A percentile compares a stretch with the other conserved stretches of the same genome.
phyloP scores from a whole-genome alignment of 768 basidiomycete genomes.

The Ephemerocybe angulata region DNA sequence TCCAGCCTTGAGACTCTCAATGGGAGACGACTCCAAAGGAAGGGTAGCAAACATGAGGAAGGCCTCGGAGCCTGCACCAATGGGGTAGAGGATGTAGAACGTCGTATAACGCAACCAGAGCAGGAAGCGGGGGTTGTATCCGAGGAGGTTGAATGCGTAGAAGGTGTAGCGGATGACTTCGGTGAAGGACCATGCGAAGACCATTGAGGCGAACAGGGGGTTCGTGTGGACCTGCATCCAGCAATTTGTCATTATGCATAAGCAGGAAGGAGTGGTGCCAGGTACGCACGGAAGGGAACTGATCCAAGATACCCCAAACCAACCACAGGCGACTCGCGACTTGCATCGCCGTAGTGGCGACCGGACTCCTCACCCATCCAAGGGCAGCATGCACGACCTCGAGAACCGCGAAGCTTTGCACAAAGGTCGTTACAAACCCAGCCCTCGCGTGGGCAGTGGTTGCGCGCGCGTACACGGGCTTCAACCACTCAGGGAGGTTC shows the following conservation, averaged over 20 bases:
- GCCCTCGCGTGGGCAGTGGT: slow-evolving; percentile 59
- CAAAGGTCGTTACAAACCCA: slow-evolving; percentile 58
- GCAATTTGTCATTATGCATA: neutral
- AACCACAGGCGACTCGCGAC: slow-evolving; percentile 78
- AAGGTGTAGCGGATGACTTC: slow-evolving; percentile 91
- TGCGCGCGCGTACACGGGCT: slow-evolving; percentile 47
- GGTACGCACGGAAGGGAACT: slow-evolving; percentile 54
- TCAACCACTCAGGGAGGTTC: slow-evolving; percentile 35
- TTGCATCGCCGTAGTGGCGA: slow-evolving; percentile 73
- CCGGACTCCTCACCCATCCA: slow-evolving; percentile 75
- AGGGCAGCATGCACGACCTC: slow-evolving; percentile 81
- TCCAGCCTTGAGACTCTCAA: slow-evolving; percentile 38
- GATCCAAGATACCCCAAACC: slow-evolving; percentile 79
- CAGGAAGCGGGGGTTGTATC: slow-evolving; percentile 47
- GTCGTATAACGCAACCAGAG: slow-evolving; percentile 84
- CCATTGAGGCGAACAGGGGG: slow-evolving; percentile 87
- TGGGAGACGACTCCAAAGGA: slow-evolving; percentile 44
- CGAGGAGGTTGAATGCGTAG: slow-evolving; percentile 70
- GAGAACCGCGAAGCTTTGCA: slow-evolving; percentile 80
- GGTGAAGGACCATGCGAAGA: slow-evolving; percentile 87
- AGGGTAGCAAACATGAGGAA: slow-evolving; percentile 77
- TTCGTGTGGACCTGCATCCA: slow-evolving; percentile 53
- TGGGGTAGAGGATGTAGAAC: slow-evolving; percentile 90
- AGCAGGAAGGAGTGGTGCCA: neutral
- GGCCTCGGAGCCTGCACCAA: slow-evolving; percentile 90